Conservation (phyloP, 2,329 filamentous ascomycete species). For the Reticulascus tulasneorum region DNA sequence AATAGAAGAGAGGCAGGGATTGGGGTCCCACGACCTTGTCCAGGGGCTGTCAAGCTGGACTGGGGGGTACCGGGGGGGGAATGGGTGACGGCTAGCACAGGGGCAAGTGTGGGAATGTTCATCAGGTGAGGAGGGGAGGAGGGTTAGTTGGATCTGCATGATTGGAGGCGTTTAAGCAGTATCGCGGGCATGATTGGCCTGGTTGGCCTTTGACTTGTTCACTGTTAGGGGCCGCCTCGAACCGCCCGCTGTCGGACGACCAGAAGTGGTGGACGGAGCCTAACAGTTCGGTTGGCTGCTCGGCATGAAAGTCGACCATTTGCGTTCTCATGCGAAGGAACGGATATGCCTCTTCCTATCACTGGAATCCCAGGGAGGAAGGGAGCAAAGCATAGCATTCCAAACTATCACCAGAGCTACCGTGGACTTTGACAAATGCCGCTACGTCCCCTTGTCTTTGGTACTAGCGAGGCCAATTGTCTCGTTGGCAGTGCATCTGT, state of each 20-base stretch:
- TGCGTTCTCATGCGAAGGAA: constrained; percentile 6
- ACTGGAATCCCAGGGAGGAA: constrained; percentile 9
- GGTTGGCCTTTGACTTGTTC: constrained; percentile 9
- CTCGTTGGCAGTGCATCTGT: constrained; percentile 4
- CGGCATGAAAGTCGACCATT: constrained; percentile 9
- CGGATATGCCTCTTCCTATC: constrained; percentile 8
- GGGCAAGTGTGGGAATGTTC: constrained; percentile 2
- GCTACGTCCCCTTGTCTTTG: no score
- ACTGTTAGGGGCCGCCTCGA: constrained; percentile 8
- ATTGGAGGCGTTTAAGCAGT: constrained; percentile 7
- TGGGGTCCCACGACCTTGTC: constrained; percentile 1
- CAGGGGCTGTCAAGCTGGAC: no score
- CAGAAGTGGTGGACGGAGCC: constrained; percentile 14
- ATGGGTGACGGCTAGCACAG: constrained; percentile 5
- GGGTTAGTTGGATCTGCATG: constrained; percentile 7
- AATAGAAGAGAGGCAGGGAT: constrained; percentile 11
- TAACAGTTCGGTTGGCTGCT: constrained; percentile 7
- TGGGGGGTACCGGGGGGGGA: no score
- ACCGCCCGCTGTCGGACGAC: constrained; percentile 12
- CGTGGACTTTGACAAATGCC: no score
- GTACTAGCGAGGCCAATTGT: constrained; percentile 4
- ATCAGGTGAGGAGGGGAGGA: constrained; percentile 3
- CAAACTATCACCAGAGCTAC: no score
- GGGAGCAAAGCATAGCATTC: background rate
- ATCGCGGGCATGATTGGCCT: constrained; percentile 8